Conservation (phyloP, 1,284 basidiomycete genomes). For the Coniferiporia sulphurascens region DNA sequence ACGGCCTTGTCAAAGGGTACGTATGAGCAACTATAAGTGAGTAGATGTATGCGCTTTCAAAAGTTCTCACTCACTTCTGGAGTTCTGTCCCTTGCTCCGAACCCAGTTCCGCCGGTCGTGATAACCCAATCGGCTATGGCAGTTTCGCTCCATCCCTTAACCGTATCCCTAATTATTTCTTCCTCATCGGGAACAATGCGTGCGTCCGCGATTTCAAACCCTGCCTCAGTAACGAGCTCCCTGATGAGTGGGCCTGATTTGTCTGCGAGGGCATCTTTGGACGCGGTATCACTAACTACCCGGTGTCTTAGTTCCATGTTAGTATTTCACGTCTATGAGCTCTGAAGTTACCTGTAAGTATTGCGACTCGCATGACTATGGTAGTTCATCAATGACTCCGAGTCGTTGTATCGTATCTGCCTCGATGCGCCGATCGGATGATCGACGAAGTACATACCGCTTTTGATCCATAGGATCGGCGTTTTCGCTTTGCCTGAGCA, state of each 20-base stretch:
- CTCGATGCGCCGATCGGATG: no score
- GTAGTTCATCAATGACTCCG: neutral
- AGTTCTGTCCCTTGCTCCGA: constrained; percentile 72
- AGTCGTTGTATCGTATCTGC: no score
- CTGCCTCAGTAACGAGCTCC: constrained; percentile 39
- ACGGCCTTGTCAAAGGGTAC: constrained; percentile 49
- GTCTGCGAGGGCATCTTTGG: constrained; percentile 47
- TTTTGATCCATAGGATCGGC: no score
- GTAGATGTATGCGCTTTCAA: neutral
- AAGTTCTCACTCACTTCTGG: constrained; percentile 56
- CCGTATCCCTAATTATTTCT: constrained; percentile 40
- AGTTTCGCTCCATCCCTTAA: constrained; percentile 42
- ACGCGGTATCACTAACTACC: constrained; percentile 67
- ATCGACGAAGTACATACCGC: no score
- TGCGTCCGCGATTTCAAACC: constrained; percentile 32
- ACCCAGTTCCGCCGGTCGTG: constrained; percentile 85
- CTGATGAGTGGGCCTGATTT: constrained; percentile 61
- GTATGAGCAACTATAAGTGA: neutral
- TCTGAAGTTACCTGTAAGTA: constrained; percentile 11
- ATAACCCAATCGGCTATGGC: constrained; percentile 64
- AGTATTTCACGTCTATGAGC: neutral
- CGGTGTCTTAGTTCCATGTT: neutral
- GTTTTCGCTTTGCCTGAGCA: no score
- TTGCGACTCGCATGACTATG: constrained; percentile 9
- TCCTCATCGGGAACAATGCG: constrained; percentile 61